phyloP scores from a whole-genome alignment of 2,329 filamentous ascomycete species.

The Chaetomiaceae sp. region DNA sequence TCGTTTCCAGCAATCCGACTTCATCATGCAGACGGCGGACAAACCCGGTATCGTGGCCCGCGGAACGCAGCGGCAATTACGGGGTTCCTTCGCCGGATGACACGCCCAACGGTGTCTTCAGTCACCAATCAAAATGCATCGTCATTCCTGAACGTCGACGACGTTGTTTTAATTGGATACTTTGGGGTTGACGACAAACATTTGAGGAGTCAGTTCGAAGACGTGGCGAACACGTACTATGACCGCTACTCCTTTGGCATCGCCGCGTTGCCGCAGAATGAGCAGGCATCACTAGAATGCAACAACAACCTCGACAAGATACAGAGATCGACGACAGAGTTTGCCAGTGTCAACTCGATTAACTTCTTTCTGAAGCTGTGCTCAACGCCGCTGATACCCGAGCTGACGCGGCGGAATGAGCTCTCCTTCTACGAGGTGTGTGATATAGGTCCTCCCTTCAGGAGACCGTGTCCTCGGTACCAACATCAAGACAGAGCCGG shows the following conservation, averaged over 20 bases:
- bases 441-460: slow-evolving; percentile 15
- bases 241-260: slow-evolving; percentile 40
- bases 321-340: slow-evolving; percentile 29
- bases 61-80: slow-evolving; percentile 32
- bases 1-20: slow-evolving; percentile 44
- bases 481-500: slow-evolving; percentile 15
- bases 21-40: slow-evolving; percentile 31
- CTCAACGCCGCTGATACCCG: slow-evolving; percentile 35
- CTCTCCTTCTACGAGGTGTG: slow-evolving; percentile 34
- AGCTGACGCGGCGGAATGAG: slow-evolving; percentile 42
- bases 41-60: slow-evolving; percentile 38
- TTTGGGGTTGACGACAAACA: slow-evolving; percentile 28
- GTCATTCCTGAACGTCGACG: slow-evolving; percentile 33
- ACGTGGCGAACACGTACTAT: slow-evolving; percentile 31
- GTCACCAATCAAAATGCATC: slow-evolving; percentile 27
- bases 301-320: slow-evolving; percentile 37
- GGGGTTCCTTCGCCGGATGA: slow-evolving; percentile 26
- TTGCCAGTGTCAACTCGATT: slow-evolving; percentile 30
- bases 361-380: slow-evolving; percentile 35
- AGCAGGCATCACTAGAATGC: slow-evolving; percentile 29
- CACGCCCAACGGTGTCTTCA: slow-evolving; percentile 25
- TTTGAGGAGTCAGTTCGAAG: slow-evolving; percentile 28
- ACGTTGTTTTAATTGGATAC: slow-evolving; percentile 38
- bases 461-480: neutral
- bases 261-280: slow-evolving; percentile 13